Evolutionary conservation across 1,284 basidiomycete species (phyloP).

Genomic region (Laetiporus sulphureus): DNA sequence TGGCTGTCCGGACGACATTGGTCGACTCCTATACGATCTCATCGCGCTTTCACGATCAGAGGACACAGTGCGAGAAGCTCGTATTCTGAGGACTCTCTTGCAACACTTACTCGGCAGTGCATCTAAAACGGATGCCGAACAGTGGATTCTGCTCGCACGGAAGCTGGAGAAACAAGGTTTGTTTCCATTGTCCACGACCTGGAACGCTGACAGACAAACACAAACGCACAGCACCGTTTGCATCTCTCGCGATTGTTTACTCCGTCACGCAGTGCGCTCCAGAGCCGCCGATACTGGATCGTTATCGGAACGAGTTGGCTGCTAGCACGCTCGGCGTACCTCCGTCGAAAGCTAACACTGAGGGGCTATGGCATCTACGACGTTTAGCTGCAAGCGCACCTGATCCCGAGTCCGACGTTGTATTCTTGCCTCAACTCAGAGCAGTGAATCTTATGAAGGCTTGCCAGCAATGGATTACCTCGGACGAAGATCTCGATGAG

Average conservation of each 20-base stretch:
- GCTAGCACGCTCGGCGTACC: slow-evolving; percentile 70
- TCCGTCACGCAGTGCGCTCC: slow-evolving; percentile 57
- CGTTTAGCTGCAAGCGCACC: slow-evolving; percentile 78
- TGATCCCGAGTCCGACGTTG: slow-evolving; percentile 66
- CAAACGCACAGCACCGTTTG: slow-evolving; percentile 43
- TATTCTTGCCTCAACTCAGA: slow-evolving; percentile 85
- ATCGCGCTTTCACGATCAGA: slow-evolving; percentile 29
- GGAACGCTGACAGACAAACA: too few species aligned
- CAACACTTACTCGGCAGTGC: slow-evolving; percentile 56
- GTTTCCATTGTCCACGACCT: too few species aligned
- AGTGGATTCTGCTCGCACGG: slow-evolving; percentile 69
- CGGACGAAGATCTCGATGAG: slow-evolving; percentile 69
- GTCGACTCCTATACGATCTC: slow-evolving; percentile 37
- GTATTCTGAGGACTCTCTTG: slow-evolving; percentile 55
- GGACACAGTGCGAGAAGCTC: slow-evolving; percentile 47
- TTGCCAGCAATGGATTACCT: slow-evolving; percentile 79
- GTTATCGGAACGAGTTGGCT: slow-evolving; percentile 88
- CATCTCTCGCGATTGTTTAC: slow-evolving; percentile 58
- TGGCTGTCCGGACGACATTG: slow-evolving; percentile 25
- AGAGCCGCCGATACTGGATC: slow-evolving; percentile 69
- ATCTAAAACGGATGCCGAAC: slow-evolving; percentile 59
- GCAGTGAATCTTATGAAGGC: slow-evolving; percentile 88
- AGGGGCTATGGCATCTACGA: slow-evolving; percentile 66
- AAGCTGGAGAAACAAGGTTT: slow-evolving; percentile 56
- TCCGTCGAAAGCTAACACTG: slow-evolving; percentile 53